Conservation (phyloP, 1,284 basidiomycete genomes). For the Papiliotrema flavescens region DNA sequence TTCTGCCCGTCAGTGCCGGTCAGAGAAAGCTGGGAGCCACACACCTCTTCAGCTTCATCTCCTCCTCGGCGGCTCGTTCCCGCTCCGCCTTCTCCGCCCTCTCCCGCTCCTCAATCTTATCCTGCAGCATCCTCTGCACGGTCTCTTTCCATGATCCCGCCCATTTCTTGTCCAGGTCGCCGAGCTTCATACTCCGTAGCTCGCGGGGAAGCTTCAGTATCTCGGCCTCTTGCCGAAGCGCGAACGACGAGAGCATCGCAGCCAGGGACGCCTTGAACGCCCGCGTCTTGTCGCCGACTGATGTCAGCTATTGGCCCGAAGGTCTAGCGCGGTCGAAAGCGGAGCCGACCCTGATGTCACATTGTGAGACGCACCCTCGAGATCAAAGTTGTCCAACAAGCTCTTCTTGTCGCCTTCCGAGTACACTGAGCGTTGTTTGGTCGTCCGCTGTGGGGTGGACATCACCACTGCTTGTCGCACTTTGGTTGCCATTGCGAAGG, state of each 20-base stretch:
- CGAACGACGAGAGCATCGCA: slow-evolving; percentile 36
- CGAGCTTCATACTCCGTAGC: slow-evolving; percentile 40
- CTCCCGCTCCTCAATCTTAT: slow-evolving; percentile 27
- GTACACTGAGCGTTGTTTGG: slow-evolving; percentile 8
- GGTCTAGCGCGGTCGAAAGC: too few relatives aligned
- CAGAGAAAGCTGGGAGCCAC: slow-evolving; percentile 7
- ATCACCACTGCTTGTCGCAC: slow-evolving; percentile 16
- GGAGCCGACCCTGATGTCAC: too few relatives aligned
- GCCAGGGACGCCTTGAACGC: slow-evolving; percentile 32
- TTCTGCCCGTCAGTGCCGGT: slow-evolving; percentile 4
- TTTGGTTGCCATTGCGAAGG: slow-evolving; percentile 22
- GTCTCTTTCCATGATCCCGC: slow-evolving; percentile 43
- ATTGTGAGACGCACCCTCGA: slow-evolving; percentile 44
- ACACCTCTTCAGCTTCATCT: slow-evolving; percentile 34
- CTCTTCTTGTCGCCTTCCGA: slow-evolving; percentile 34
- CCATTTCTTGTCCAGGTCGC: slow-evolving; percentile 44
- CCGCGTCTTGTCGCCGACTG: slow-evolving; percentile 36
- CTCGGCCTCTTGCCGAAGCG: slow-evolving; percentile 42
- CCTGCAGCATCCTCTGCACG: slow-evolving; percentile 32
- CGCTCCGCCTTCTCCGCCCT: slow-evolving; percentile 27
- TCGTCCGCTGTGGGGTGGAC: slow-evolving; percentile 17
- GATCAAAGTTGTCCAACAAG: slow-evolving; percentile 48
- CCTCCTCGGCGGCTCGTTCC: slow-evolving; percentile 20
- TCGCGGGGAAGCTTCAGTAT: slow-evolving; percentile 44
- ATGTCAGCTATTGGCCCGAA: too few relatives aligned